Base-by-base conservation (phyloP, 2,329 filamentous ascomycete genomes). In the Zymoseptoria tritici region DNA sequence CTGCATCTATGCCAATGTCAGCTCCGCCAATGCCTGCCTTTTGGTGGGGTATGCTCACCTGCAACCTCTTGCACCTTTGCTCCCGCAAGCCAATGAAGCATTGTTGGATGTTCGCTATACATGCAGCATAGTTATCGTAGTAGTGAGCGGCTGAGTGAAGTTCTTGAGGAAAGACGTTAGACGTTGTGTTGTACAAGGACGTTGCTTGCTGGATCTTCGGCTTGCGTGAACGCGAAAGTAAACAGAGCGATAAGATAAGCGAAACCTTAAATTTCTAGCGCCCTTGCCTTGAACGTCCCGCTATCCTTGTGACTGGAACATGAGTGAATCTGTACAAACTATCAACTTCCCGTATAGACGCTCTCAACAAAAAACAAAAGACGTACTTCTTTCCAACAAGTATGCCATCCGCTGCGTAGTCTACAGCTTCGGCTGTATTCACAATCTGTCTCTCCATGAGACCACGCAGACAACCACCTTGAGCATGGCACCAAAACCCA, bases 381-480 rank as follows among this genome's bases (percentile, higher is more conserved):
- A 16, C 16, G 4, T 6, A 42, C 36, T 13, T 42, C 11, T 3
- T 6, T 42, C 36, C 3, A 42, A 42, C 11, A 9, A 42, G 11
- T 4, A 66, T 68, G 63, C 24, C 46, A 24, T 31, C 56, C 65
- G 63, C 54, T 55, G 62, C 64, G 59, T 62, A 63, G 56, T 46
- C 71, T 72, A 75, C 75, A 73, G 77, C 77, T 77, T 74, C 75
- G 77, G 77, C 77, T 78, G 77, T 74, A 69, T 62, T 70, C 75
- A 74, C 74, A 58, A 52, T 56, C 60, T 60, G 62, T 62, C 63
- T 59, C 36, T 54, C 11, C 49, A 57, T 60, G 54, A 58, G 61
- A 64, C 56, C 55, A 57, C 57, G 46, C 51, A 20, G 36, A 42
- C 36, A 42, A 42, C 36, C 11, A 42, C 11, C 49, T 21, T 55